These are phyloP conservation scores for rapeseed (Brassica napus) DNA, from an alignment of 345 rosid genomes.

Conservation along the genomic window Da-Ae NC_063451.1:37930501-37931000, in stretches of 20 bases:
- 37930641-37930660: background rate
- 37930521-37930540: slow-evolving; percentile 11
- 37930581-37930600: slow-evolving; percentile 1
- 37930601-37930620: slow-evolving; percentile 16
- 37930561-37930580: background rate
- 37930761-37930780: background rate
- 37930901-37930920: slow-evolving; percentile 73
- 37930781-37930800: background rate
- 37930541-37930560: background rate
- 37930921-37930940: slow-evolving; percentile 97
- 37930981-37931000: slow-evolving; percentile 99
- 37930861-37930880: slow-evolving; percentile 89
- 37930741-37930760: slow-evolving; percentile 4
- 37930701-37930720: slow-evolving; percentile 53
- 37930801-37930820: background rate
- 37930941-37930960: slow-evolving; percentile 82
- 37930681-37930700: background rate
- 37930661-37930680: slow-evolving; percentile 2
- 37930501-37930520: slow-evolving; percentile 7
- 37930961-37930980: slow-evolving; percentile 89
- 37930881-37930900: slow-evolving; percentile 81
- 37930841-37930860: slow-evolving; percentile 98
- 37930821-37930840: background rate
- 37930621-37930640: background rate
- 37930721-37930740: slow-evolving; percentile 38